phyloP scores from a whole-genome alignment of 345 rosid genomes.

The Litchi chinensis region DNA sequence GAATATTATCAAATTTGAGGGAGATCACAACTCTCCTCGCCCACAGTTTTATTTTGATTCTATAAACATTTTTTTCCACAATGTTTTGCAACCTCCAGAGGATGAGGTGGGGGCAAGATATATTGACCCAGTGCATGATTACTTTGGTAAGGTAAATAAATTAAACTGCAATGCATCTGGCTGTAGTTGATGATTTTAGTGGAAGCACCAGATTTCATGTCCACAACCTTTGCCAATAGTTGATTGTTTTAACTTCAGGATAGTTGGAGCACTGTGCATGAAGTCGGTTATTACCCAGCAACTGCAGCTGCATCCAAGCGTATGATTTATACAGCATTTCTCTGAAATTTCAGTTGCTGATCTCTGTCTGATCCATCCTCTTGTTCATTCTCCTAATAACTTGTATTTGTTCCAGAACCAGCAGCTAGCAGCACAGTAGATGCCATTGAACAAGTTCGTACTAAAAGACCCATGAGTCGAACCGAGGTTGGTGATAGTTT shows the following conservation, averaged over 20 bases:
- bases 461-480: conserved; percentile 85
- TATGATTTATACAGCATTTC: conserved; percentile 28
- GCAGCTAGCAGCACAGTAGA: conserved; percentile 52
- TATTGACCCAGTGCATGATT: conserved; percentile 62
- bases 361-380: not conserved
- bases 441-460: conserved; percentile 64
- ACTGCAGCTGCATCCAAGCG: conserved; percentile 54
- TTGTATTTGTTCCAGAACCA: conserved; percentile 41
- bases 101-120: conserved; percentile 62
- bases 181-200: conserved; percentile 24
- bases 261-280: conserved; percentile 58
- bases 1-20: conserved; percentile 94
- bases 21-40: conserved; percentile 98
- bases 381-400: conserved; percentile 9
- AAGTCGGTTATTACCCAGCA: conserved; percentile 47
- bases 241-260: conserved; percentile 55
- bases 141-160: conserved; percentile 86
- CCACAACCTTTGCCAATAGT: conserved; percentile 26
- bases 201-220: conserved; percentile 22
- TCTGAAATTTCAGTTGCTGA: conserved; percentile 8
- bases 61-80: conserved; percentile 89
- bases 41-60: conserved; percentile 98
- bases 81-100: conserved; percentile 91
- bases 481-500: conserved; percentile 63
- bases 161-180: conserved; percentile 26